These are phyloP conservation scores for Sarocladiaceae sp. DNA, from an alignment of 2,329 filamentous ascomycete genomes.

Conservation along the genomic window DNA sequence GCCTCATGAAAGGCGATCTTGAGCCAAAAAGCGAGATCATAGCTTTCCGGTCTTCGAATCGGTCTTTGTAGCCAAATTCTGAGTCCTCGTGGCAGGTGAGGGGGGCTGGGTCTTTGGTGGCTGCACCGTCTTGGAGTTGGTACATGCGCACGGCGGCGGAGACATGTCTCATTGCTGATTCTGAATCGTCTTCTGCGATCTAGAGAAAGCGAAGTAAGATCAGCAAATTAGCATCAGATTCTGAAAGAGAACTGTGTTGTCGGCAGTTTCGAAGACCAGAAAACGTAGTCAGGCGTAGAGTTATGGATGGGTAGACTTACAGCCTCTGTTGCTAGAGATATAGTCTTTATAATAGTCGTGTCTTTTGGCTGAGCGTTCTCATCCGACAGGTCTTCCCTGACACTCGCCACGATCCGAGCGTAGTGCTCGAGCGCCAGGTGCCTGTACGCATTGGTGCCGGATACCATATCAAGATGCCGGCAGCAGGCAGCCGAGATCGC, in stretches of 20 bases:
- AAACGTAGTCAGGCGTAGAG: too few species aligned
- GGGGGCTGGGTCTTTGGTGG: background rate
- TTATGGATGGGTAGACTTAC: too few species aligned
- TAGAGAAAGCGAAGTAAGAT: background rate
- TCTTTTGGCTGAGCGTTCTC: background rate
- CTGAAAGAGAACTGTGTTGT: too few species aligned
- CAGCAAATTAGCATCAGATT: too few species aligned
- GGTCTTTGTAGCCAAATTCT: background rate
- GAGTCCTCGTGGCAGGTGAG: background rate
- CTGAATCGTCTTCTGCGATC: background rate
- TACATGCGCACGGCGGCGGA: background rate
- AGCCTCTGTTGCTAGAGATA: background rate
- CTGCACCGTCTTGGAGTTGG: background rate
- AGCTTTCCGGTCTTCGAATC: background rate
- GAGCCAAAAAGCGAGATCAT: background rate
- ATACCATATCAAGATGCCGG: conserved; percentile 12
- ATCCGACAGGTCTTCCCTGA: background rate
- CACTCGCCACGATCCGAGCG: background rate
- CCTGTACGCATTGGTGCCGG: background rate
- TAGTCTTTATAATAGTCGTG: background rate
- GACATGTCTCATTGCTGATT: background rate
- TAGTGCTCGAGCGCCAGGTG: background rate
- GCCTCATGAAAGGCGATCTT: background rate
- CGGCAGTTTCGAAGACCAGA: too few species aligned
- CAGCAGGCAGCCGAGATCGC: conserved; percentile 16